Percentiles rank a stretch among this genome's conserved stretches.
Conservation (phyloP, 2,329 filamentous ascomycete species). For the Tolypocladium tropicale region DNA sequence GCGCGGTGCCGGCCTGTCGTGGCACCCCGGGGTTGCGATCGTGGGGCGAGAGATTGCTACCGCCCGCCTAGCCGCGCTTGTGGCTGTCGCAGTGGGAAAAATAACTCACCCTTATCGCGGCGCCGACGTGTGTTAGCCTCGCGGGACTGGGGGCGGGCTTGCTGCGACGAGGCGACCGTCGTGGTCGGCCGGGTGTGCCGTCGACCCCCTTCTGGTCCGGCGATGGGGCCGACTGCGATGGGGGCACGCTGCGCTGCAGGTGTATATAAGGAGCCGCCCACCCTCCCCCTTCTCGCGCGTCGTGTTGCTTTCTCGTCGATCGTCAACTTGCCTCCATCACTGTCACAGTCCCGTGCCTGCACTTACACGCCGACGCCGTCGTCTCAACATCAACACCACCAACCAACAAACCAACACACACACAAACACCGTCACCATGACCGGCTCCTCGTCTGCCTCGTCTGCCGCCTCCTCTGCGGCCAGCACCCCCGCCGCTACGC, state of each 20-base stretch:
- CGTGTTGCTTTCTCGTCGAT: neutral
- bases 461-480: slow-evolving; percentile 7
- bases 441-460: slow-evolving; percentile 8
- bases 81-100: neutral
- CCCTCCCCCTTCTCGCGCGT: neutral
- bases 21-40: too few relatives aligned
- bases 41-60: neutral
- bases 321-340: neutral
- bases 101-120: neutral
- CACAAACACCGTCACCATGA: slow-evolving; percentile 6
- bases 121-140: neutral
- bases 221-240: neutral
- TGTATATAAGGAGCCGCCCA: neutral
- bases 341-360: neutral
- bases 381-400: neutral
- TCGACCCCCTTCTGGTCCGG: neutral
- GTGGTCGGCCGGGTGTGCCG: neutral
- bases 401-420: neutral
- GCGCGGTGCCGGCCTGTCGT: neutral
- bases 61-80: neutral
- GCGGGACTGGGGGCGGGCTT: neutral
- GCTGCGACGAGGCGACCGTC: neutral
- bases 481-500: slow-evolving; percentile 5
- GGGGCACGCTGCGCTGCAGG: neutral
- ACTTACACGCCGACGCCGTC: neutral